These are phyloP conservation scores for Pseudogymnoascus sp. DNA, from an alignment of 2,329 filamentous ascomycete species.

Conservation along the genomic window DNA sequence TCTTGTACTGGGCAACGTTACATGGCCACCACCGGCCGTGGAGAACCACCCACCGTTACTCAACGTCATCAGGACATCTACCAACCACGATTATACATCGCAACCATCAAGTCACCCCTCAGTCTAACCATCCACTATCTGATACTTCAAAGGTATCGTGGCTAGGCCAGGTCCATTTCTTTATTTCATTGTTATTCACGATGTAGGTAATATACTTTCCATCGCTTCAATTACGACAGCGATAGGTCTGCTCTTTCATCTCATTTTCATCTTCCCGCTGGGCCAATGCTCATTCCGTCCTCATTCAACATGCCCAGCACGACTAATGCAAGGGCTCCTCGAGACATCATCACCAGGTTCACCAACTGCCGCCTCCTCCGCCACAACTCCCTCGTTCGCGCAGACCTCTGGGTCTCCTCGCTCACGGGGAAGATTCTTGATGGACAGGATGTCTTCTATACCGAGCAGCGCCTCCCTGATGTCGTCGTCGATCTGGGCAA, in stretches of 20 bases:
- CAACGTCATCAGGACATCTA: conserved; percentile 3
- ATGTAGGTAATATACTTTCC: not conserved
- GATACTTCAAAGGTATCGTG: conserved; percentile 1
- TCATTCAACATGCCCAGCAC: not conserved
- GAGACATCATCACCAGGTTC: conserved; percentile 67
- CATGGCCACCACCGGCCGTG: not conserved
- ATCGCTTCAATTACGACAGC: conserved; percentile 3
- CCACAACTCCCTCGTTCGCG: conserved; percentile 55
- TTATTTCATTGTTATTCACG: conserved; percentile 1
- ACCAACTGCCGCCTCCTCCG: conserved; percentile 77
- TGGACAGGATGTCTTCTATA: conserved; percentile 60
- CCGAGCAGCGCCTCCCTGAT: conserved; percentile 60
- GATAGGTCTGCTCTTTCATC: not conserved
- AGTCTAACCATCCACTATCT: not conserved
- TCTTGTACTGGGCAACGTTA: conserved; percentile 1
- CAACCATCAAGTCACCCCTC: conserved; percentile 4
- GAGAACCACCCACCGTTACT: not conserved
- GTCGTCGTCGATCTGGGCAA: conserved; percentile 70
- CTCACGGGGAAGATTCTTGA: conserved; percentile 72
- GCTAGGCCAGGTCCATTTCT: not conserved
- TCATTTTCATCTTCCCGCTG: not conserved
- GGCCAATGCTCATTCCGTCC: not conserved
- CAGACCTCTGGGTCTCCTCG: conserved; percentile 86
- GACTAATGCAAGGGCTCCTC: conserved; percentile 26
- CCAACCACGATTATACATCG: not conserved